Conservation (phyloP, 1,139 yeast genomes). For the Candida mesenterica region DNA sequence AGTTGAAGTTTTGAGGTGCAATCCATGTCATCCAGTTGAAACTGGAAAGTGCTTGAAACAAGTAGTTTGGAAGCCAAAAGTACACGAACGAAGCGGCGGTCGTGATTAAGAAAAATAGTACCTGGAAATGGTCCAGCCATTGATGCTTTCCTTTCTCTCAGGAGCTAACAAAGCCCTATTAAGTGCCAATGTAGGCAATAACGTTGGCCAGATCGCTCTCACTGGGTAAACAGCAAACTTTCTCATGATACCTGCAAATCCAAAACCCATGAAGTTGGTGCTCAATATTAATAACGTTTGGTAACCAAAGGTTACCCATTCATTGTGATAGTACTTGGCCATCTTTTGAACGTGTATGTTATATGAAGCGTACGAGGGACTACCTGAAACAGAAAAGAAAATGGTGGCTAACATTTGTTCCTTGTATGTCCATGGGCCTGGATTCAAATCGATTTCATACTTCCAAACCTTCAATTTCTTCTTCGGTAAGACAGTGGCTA, state of each 20-base stretch:
- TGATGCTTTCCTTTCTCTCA: conserved; percentile 16
- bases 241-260: conserved; percentile 22
- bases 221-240: conserved; percentile 19
- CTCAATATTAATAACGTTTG: conserved; percentile 15
- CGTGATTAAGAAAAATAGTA: conserved; percentile 15
- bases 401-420: conserved; percentile 23
- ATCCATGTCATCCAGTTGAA: conserved; percentile 25
- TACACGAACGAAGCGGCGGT: conserved; percentile 16
- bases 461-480: conserved; percentile 17
- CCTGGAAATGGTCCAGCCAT: conserved; percentile 21
- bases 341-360: conserved; percentile 20
- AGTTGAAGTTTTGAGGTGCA: conserved; percentile 17
- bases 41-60: conserved; percentile 16
- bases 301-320: conserved; percentile 20
- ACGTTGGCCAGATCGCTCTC: conserved; percentile 17
- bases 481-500: conserved; percentile 23
- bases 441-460: conserved; percentile 20
- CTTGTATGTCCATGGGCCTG: conserved; percentile 25
- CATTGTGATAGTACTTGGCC: conserved; percentile 13
- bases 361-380: conserved; percentile 13
- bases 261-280: conserved; percentile 23
- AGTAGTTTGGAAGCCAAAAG: conserved; percentile 20
- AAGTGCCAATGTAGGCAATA: conserved; percentile 20
- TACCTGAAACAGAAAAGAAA: conserved; percentile 18
- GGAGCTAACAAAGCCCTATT: conserved; percentile 19